Base-by-base conservation (phyloP, 768 basidiomycete species). In the Russula ochroleuca region DNA sequence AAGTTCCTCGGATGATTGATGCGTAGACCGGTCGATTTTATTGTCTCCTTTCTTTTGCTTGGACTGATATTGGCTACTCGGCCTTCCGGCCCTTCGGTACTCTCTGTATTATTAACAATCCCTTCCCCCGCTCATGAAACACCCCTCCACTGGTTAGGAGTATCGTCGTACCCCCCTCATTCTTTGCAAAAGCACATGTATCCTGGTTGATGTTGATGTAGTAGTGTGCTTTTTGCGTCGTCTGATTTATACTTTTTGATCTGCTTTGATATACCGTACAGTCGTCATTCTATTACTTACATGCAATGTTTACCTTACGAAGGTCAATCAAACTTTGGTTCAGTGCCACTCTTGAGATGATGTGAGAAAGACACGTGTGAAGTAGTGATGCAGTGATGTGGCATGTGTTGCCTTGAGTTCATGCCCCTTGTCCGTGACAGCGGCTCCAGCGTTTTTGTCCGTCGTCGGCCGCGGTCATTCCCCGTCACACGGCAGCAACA, bases 141-240 rank as follows among this genome's bases (percentile, higher is more conserved):
- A 41, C 77, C 73, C 68, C 67, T 70, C 72, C 80, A 80, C 73
- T 83, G 79, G 79, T 70, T 67, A 75, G 76, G 79, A 81, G 79
- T 76, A 81, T 76, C 78, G 83, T 83, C 81, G 80, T 79, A 81
- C 62, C 79, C 78, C 78, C 70, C 63, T 51, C 72, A 72, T 66
- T 40, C 19, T 49, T 43, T 10, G 5, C 38, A 52, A 35, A 56
- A 61, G 57, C 45, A 23, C 63, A 55, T 61, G 63, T 17, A 54
- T 23, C 52, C n/a, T 21, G 11, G 23, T 56, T 50, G 21, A 53
- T 31, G 5, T 19, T 33, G n/a, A 5, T 33, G 31, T 64, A 59
- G 59, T 65, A 65, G 54, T 61, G 64, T 54, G 64, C 37, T 65
- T 59, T 2, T 66, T 59, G 38, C 49, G 2, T 35, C 41, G 41